phyloP scores from a whole-genome alignment of 805 yeast genomes.

The Teunomyces funiuensis region DNA sequence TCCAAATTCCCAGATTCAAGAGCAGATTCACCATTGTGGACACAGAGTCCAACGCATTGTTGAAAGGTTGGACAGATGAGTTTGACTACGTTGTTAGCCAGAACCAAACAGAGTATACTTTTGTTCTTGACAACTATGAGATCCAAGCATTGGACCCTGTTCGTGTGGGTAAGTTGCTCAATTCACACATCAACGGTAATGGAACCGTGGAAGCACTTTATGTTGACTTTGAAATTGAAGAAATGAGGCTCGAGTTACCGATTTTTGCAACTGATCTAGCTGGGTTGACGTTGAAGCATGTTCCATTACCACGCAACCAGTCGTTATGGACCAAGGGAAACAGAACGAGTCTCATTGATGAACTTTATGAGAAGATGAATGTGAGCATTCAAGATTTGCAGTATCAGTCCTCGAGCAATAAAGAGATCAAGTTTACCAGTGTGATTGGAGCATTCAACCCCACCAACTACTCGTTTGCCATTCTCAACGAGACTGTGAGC shows the following conservation, averaged over 20 bases:
- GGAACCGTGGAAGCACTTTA: not conserved
- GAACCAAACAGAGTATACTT: slow-evolving; percentile 5
- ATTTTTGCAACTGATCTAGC: slow-evolving; percentile 11
- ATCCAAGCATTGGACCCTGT: slow-evolving; percentile 12
- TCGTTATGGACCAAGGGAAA: not conserved
- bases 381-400: not conserved
- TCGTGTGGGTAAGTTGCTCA: slow-evolving; percentile 16
- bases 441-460: slow-evolving; percentile 37
- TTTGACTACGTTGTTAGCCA: slow-evolving; percentile 6
- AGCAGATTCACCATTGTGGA: slow-evolving; percentile 10
- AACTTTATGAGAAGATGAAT: not conserved
- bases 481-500: not conserved
- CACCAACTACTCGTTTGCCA: slow-evolving; percentile 20
- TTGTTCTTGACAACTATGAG: slow-evolving; percentile 10
- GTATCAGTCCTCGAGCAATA: not conserved
- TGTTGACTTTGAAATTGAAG: slow-evolving; percentile 14
- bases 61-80: slow-evolving; percentile 12
- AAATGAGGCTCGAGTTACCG: slow-evolving; percentile 11
- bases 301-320: not conserved
- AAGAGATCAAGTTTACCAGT: not conserved
- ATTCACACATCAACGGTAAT: slow-evolving; percentile 10
- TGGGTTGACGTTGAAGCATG: slow-evolving; percentile 3
- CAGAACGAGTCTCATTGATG: not conserved
- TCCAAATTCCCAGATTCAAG: slow-evolving; percentile 10
- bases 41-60: slow-evolving; percentile 2